Evolutionary conservation across 208 protist species (phyloP).

Genomic region (Trypanosoma lewisi): DNA sequence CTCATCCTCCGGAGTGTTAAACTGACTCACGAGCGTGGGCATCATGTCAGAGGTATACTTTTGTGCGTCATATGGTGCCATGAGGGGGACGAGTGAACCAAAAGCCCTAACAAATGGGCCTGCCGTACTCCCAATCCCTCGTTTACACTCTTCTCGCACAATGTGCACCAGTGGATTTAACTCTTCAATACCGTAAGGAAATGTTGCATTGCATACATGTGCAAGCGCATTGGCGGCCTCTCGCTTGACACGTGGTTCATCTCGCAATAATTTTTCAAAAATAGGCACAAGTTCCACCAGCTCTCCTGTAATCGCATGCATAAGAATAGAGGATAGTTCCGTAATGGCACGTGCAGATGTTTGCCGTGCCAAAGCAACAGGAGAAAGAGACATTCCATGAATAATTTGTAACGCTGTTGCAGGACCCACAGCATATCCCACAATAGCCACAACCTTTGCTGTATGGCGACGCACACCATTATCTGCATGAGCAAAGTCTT

Average conservation of each 20-base stretch:
- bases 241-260: slow-evolving; percentile 94
- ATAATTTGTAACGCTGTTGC: slow-evolving; percentile 96
- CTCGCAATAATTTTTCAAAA: slow-evolving; percentile 94
- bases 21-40: slow-evolving; percentile 92
- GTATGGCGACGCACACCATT: slow-evolving; percentile 98
- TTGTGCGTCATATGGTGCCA: slow-evolving; percentile 96
- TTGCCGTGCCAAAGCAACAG: slow-evolving; percentile 97
- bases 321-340: slow-evolving; percentile 97
- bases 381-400: slow-evolving; percentile 95
- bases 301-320: slow-evolving; percentile 97
- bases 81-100: slow-evolving; percentile 98
- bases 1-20: slow-evolving; percentile 96
- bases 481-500: slow-evolving; percentile 98
- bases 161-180: slow-evolving; percentile 95
- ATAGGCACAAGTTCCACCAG: slow-evolving; percentile 95
- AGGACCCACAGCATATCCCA: slow-evolving; percentile 96
- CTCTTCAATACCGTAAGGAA: slow-evolving; percentile 98
- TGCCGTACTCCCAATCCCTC: slow-evolving; percentile 94
- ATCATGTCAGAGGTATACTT: slow-evolving; percentile 97
- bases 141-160: slow-evolving; percentile 93
- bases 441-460: slow-evolving; percentile 97
- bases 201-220: slow-evolving; percentile 95
- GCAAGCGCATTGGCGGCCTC: slow-evolving; percentile 96
- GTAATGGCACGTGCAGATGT: slow-evolving; percentile 97
- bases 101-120: slow-evolving; percentile 98